phyloP scores from a whole-genome alignment of 1,139 yeast genomes.

The Pichia sp. region DNA sequence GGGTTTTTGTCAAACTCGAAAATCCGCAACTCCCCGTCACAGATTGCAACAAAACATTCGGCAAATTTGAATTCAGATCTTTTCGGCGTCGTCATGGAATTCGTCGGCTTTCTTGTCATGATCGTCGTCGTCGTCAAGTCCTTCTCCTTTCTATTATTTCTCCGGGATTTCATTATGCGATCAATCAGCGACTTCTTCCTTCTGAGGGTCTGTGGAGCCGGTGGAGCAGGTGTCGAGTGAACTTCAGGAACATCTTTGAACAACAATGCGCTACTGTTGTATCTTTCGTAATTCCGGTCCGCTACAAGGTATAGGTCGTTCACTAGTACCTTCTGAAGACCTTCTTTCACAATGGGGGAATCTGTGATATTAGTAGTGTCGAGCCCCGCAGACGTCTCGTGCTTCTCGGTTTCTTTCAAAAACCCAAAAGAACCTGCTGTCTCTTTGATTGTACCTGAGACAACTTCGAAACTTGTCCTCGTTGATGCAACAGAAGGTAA shows the following conservation, averaged over 20 bases:
- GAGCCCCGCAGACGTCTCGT: not conserved
- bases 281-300: not conserved
- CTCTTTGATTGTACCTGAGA: slow-evolving; percentile 6
- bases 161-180: slow-evolving; percentile 9
- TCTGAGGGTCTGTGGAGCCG: not conserved
- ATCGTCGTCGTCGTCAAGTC: not conserved
- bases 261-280: slow-evolving; percentile 2
- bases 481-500: slow-evolving; percentile 5
- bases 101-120: not conserved
- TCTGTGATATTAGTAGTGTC: slow-evolving; percentile 42
- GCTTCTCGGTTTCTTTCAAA: slow-evolving; percentile 5
- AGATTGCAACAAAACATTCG: slow-evolving; percentile 51
- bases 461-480: slow-evolving; percentile 4
- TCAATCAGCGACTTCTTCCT: not conserved
- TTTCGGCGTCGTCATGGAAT: not conserved
- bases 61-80: not conserved
- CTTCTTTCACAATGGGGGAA: slow-evolving; percentile 79
- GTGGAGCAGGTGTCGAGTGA: not conserved
- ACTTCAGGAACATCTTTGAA: slow-evolving; percentile 4
- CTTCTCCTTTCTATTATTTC: slow-evolving; percentile 13
- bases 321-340: slow-evolving; percentile 39
- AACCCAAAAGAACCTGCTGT: slow-evolving; percentile 4
- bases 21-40: slow-evolving; percentile 53
- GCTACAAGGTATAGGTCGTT: not conserved
- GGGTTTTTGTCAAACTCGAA: slow-evolving; percentile 41